These are phyloP conservation scores for Furculomyces boomerangus DNA, from an alignment of 371 early-diverging fungal species.

Conservation along the genomic window DNA sequence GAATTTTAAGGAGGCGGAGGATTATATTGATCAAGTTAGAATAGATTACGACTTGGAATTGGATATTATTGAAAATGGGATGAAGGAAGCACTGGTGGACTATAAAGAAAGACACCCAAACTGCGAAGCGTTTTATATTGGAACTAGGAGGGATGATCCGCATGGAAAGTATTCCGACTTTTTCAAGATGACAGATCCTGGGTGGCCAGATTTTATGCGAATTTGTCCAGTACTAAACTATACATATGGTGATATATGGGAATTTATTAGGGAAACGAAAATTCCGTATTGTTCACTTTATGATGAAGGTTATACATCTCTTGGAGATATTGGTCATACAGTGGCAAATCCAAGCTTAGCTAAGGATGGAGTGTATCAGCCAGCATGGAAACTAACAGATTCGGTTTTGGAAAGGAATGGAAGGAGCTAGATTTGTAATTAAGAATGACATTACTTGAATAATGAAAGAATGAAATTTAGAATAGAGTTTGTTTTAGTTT, in stretches of 20 bases:
- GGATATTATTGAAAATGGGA: slow-evolving; percentile 43
- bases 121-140: slow-evolving; percentile 74
- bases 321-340: slow-evolving; percentile 76
- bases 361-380: slow-evolving; percentile 16
- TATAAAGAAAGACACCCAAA: slow-evolving; percentile 37
- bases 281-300: slow-evolving; percentile 83
- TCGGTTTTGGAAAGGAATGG: slow-evolving; percentile 19
- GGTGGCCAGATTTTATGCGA: slow-evolving; percentile 86
- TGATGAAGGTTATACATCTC: slow-evolving; percentile 88
- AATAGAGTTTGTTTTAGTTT: too few species aligned
- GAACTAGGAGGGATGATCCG: slow-evolving; percentile 83
- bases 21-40: slow-evolving; percentile 55
- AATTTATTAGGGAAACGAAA: slow-evolving; percentile 37
- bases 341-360: slow-evolving; percentile 56
- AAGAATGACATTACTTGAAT: too few species aligned
- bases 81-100: slow-evolving; percentile 55
- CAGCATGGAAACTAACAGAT: slow-evolving; percentile 18
- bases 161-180: slow-evolving; percentile 39
- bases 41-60: slow-evolving; percentile 45
- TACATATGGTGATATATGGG: slow-evolving; percentile 76
- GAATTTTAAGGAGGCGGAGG: slow-evolving; percentile 74
- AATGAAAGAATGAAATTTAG: too few species aligned
- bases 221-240: slow-evolving; percentile 87
- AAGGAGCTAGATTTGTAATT: too few species aligned
- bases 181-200: slow-evolving; percentile 65